Base-by-base conservation (phyloP, 1,284 basidiomycete species). In the Vanrija sp. region DNA sequence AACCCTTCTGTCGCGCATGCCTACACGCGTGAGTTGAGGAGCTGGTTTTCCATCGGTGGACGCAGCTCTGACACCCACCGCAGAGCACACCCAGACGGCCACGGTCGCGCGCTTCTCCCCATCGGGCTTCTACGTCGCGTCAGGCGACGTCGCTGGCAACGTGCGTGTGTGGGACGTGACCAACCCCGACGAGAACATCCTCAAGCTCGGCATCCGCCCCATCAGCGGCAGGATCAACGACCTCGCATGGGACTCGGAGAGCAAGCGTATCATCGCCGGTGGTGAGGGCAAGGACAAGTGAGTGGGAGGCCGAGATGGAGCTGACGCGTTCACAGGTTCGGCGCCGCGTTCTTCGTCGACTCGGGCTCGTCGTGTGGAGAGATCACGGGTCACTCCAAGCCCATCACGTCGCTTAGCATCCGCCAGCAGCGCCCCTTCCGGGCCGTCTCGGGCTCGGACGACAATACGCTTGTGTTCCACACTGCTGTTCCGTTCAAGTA, bases 181-280 rank as follows among this genome's bases (percentile, higher is more conserved):
- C 15, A 91, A 93, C 34, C 86, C 87, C 2, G 55, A 55, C 60
- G 91, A 96, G 63, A 88, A 92, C 65, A 77, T 83, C 7, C 76
- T 96, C 57, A 97, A 96, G 75, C 85, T 85, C 38, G 91, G 92
- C 66, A 87, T 87, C 67, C 88, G 85, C 69, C 88, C 88, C 9
- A 78, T 98, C 43, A 84, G 86, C 1, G 93, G 92, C 3, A 83
- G 82, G 54, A 84, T 98, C 67, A 94, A 93, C 66, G 96, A 98
- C 76, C 82, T 98, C 6, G 87, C 87, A 19, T 98, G 94, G 93
- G 96, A 98, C 69, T 89, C 88, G 4, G 96, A 98, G 74, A 91
- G 89, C 69, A 96, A 98, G 76, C 84, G 96, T 15, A 88, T 99
- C 64, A 88, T 98, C 49, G 92, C 88, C 16, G 95, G 93, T n/a